phyloP scores from a whole-genome alignment of 2,329 filamentous ascomycete genomes.

The Emmonsia crescens region DNA sequence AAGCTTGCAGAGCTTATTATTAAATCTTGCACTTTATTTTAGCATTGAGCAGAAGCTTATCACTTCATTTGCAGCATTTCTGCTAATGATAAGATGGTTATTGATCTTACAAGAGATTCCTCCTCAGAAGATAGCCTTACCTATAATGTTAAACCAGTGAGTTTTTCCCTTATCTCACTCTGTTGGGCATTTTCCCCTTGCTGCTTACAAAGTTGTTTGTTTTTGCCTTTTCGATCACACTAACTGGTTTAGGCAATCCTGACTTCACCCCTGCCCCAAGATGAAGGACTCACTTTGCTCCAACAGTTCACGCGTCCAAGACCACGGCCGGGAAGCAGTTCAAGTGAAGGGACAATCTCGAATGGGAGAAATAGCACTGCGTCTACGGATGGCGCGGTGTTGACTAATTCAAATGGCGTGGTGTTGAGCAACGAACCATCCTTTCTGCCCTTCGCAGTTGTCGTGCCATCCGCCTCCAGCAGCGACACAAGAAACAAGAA shows the following conservation, averaged over 20 bases:
- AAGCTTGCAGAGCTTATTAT: background rate
- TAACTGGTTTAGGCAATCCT: constrained; percentile 5
- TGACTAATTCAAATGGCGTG: background rate
- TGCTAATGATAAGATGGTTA: constrained; percentile 13
- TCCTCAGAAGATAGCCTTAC: constrained; percentile 14
- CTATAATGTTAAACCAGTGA: background rate
- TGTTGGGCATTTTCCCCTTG: background rate
- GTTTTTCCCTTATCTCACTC: background rate
- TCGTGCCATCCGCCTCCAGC: background rate
- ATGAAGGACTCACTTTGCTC: background rate
- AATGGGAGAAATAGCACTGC: background rate
- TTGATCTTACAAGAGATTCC: constrained; percentile 20
- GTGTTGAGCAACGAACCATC: background rate
- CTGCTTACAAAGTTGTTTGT: constrained; percentile 1
- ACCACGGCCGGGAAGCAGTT: background rate
- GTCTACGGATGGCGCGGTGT: background rate
- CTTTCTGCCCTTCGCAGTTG: background rate
- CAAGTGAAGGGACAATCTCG: background rate
- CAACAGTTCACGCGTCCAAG: background rate
- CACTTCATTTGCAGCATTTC: background rate
- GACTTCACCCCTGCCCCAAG: background rate
- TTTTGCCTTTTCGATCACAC: background rate
- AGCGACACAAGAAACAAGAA: background rate
- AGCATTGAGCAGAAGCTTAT: background rate
- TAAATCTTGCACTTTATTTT: background rate